phyloP scores from a whole-genome alignment of 2,329 filamentous ascomycete species.

The Aspergillus sp. region DNA sequence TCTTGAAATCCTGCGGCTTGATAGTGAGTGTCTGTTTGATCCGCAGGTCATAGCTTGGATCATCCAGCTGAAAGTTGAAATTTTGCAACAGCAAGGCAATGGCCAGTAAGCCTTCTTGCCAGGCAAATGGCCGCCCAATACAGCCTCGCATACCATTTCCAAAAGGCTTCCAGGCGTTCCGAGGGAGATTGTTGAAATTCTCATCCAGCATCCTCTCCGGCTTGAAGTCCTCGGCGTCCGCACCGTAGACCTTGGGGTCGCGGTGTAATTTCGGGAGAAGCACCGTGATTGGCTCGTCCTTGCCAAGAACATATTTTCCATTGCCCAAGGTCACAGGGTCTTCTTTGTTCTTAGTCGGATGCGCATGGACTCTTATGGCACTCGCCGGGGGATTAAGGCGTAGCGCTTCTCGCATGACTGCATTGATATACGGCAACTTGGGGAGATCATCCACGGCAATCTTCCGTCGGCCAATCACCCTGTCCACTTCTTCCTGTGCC shows the following conservation, averaged over 20 bases:
- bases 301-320: constrained; percentile 62
- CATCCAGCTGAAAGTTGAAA: constrained; percentile 65
- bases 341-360: constrained; percentile 44
- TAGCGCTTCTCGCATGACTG: constrained; percentile 64
- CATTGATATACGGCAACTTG: constrained; percentile 48
- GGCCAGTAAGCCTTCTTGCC: constrained; percentile 68
- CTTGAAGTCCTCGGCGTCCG: constrained; percentile 64
- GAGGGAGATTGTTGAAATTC: constrained; percentile 61
- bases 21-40: constrained; percentile 44
- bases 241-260: constrained; percentile 65
- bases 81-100: constrained; percentile 68
- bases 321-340: constrained; percentile 54
- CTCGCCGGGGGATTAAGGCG: constrained; percentile 62
- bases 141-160: constrained; percentile 70
- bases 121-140: constrained; percentile 72
- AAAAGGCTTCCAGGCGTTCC: constrained; percentile 69
- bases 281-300: constrained; percentile 52
- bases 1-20: constrained; percentile 58
- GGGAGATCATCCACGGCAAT: constrained; percentile 63
- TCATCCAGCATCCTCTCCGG: constrained; percentile 74
- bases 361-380: constrained; percentile 53
- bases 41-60: constrained; percentile 51
- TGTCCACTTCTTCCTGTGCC: constrained; percentile 68
- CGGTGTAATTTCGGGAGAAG: constrained; percentile 58
- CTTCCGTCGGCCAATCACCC: constrained; percentile 60